Evolutionary conservation across 2,329 filamentous ascomycete species (phyloP).

Genomic region (Clonostachys rhizophaga): DNA sequence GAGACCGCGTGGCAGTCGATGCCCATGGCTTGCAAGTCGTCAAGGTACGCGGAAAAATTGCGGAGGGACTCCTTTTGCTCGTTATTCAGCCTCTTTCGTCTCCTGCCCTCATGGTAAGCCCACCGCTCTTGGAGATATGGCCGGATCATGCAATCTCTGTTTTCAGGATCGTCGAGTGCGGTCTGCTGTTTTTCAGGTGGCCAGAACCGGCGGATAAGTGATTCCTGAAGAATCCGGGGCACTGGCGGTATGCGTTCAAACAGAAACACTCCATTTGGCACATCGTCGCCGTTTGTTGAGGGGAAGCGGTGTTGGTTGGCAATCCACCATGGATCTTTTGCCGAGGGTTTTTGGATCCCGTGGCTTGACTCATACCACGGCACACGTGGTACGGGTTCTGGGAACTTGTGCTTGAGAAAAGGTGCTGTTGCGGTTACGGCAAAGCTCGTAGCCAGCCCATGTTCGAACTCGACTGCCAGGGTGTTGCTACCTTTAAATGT

Average conservation of each 20-base stretch:
- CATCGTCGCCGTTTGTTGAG: constrained; percentile 4
- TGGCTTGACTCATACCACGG: constrained; percentile 5
- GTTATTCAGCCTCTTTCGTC: constrained; percentile 5
- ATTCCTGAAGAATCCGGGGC: constrained; percentile 3
- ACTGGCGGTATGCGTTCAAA: constrained; percentile 5
- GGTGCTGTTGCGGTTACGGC: constrained; percentile 3
- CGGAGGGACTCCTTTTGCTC: constrained; percentile 5
- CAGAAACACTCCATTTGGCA: constrained; percentile 5
- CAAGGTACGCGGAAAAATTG: constrained; percentile 4
- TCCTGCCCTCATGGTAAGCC: constrained; percentile 2
- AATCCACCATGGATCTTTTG: constrained; percentile 5
- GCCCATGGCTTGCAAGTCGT: constrained; percentile 3
- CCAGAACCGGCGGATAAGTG: constrained; percentile 5
- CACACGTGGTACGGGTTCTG: constrained; percentile 2
- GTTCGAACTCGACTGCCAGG: constrained; percentile 3
- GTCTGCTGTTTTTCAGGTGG: not conserved
- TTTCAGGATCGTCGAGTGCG: constrained; percentile 2
- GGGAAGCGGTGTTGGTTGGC: constrained; percentile 1
- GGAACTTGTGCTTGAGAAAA: constrained; percentile 1
- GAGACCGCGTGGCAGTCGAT: constrained; percentile 3
- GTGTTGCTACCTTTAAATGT: constrained; percentile 4
- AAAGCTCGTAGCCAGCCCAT: constrained; percentile 3
- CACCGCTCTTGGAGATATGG: constrained; percentile 4
- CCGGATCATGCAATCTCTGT: constrained; percentile 6
- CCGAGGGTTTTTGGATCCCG: constrained; percentile 2